Percentiles rank a stretch among this genome's conserved stretches.
These are phyloP conservation scores for Clarireedia paspali DNA, from an alignment of 2,329 filamentous ascomycete genomes.

Conservation along the genomic window DNA sequence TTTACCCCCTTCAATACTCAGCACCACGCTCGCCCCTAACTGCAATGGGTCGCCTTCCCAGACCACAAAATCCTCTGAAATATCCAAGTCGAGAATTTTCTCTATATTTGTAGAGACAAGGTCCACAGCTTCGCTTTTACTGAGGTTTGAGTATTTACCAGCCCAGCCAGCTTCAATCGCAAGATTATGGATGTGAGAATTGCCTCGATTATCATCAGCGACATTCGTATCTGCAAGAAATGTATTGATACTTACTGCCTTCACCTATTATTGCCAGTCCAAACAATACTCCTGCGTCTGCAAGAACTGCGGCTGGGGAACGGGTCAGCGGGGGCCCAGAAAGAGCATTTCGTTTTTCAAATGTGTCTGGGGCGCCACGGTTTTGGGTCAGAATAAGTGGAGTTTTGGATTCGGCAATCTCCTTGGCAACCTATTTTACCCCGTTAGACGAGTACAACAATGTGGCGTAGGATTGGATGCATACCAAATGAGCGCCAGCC, in stretches of 20 bases:
- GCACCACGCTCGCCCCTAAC: constrained; percentile 33
- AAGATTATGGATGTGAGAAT: constrained; percentile 34
- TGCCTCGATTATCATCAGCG: constrained; percentile 15
- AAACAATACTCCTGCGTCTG: constrained; percentile 34
- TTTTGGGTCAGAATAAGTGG: constrained; percentile 37
- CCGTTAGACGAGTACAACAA: background rate
- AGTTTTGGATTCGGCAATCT: constrained; percentile 34
- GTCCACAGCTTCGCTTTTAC: constrained; percentile 29
- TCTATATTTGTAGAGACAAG: constrained; percentile 36
- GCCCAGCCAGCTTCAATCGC: constrained; percentile 34
- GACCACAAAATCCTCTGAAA: constrained; percentile 34
- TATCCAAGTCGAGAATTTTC: constrained; percentile 32
- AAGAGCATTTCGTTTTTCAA: constrained; percentile 32
- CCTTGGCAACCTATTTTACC: constrained; percentile 30
- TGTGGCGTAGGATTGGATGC: background rate
- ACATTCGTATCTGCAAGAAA: background rate
- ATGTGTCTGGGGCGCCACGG: constrained; percentile 30
- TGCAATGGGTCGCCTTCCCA: constrained; percentile 37
- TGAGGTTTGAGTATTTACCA: constrained; percentile 34
- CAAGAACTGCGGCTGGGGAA: constrained; percentile 33
- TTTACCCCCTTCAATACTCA: constrained; percentile 29
- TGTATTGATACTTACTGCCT: constrained; percentile 5
- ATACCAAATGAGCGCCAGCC: constrained; percentile 33
- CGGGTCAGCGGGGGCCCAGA: constrained; percentile 36
- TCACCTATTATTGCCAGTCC: constrained; percentile 29